phyloP scores from a whole-genome alignment of 179 eudicot genomes.

The Dionaea muscipula region DNA sequence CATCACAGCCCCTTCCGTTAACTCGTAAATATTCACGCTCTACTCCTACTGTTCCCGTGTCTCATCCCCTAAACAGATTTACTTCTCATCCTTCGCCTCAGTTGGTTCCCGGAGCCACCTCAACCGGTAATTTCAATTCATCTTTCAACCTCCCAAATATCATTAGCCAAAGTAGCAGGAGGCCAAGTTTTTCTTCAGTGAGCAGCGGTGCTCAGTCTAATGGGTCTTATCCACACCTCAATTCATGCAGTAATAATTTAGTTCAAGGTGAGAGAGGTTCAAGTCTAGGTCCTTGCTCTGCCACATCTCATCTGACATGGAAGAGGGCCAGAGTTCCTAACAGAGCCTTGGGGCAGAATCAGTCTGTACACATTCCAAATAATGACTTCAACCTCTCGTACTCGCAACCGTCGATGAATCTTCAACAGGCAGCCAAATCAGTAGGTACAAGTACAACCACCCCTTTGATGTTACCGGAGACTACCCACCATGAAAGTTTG shows the following conservation, averaged over 20 bases:
- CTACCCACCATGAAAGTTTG: conserved; percentile 12
- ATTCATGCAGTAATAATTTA: conserved; percentile 9
- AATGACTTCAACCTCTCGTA: conserved; percentile 8
- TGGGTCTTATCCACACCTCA: conserved; percentile 24
- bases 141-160: conserved; percentile 27
- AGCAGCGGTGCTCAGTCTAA: conserved; percentile 27
- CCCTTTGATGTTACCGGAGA: conserved; percentile 10
- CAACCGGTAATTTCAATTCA: conserved; percentile 8
- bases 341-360: conserved; percentile 13
- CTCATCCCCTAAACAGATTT: conserved; percentile 9
- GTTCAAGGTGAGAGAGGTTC: conserved; percentile 22
- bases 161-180: conserved; percentile 22
- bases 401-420: conserved; percentile 13
- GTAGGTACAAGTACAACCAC: conserved; percentile 8
- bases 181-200: conserved; percentile 12
- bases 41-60: background rate
- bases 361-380: conserved; percentile 11
- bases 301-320: conserved; percentile 19
- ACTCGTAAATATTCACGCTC: background rate
- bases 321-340: conserved; percentile 24
- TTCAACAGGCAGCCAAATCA: conserved; percentile 15
- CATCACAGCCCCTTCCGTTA: no score
- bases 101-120: background rate
- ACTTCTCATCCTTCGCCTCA: conserved; percentile 4
- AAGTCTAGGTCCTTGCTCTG: conserved; percentile 15